Conservation (phyloP, 1,284 basidiomycete species). For the Calocybe gambosa region DNA sequence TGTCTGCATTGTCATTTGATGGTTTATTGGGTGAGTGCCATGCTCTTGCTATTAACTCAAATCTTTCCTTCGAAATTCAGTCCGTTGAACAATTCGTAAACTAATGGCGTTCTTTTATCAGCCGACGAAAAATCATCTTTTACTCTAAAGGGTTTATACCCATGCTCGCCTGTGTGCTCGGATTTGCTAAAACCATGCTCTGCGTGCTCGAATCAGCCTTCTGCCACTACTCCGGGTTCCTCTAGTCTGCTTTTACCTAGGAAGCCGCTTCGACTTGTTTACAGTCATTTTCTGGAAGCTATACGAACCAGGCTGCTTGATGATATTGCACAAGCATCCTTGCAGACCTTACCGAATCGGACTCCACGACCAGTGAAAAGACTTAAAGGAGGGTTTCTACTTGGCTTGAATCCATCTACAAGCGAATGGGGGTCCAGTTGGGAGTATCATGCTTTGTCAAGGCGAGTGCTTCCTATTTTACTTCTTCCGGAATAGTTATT, state of each 20-base stretch:
- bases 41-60: slow-evolving; percentile 1
- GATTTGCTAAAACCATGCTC: slow-evolving; percentile 35
- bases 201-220: slow-evolving; percentile 27
- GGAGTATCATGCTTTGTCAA: slow-evolving; percentile 45
- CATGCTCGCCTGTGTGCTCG: slow-evolving; percentile 44
- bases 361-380: slow-evolving; percentile 31
- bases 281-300: slow-evolving; percentile 38
- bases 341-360: slow-evolving; percentile 12
- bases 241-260: slow-evolving; percentile 33
- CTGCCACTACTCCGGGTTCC: slow-evolving; percentile 10
- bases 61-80: neutral
- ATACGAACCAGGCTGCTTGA: slow-evolving; percentile 45
- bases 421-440: slow-evolving; percentile 60
- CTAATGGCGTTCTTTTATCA: slow-evolving; percentile 17
- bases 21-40: slow-evolving; percentile 44
- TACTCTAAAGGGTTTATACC: slow-evolving; percentile 40
- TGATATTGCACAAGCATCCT: slow-evolving; percentile 42
- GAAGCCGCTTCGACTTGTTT: slow-evolving; percentile 37
- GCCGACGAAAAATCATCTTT: slow-evolving; percentile 35
- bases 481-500: neutral
- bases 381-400: slow-evolving; percentile 54
- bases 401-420: slow-evolving; percentile 35
- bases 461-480: slow-evolving; percentile 26
- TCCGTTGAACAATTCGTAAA: neutral
- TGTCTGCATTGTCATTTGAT: slow-evolving; percentile 36